Evolutionary conservation across 805 yeast species (phyloP), one percentile per base, ranked within the genome.

Genomic region (Scheffersomyces stipitis): DNA sequence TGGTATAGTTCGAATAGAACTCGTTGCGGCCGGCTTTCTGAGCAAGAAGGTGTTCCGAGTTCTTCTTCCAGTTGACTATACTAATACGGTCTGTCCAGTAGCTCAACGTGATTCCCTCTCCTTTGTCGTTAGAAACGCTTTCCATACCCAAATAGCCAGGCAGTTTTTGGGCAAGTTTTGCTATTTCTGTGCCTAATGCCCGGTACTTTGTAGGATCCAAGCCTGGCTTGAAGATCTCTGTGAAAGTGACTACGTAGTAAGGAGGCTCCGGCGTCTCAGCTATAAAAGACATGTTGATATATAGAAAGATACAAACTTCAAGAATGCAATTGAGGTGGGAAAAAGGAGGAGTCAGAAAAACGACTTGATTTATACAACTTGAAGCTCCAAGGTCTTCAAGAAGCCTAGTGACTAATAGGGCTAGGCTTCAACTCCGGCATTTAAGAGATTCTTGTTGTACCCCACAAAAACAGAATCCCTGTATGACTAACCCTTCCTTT

Each of bases 91-190:
- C 42, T 17, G 35, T 28, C 54, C 52, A 49, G 31, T 43, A 49
- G 15, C 50, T 45, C 4, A 49, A 16, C 2, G 52, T 49, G 9
- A 49, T 48, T 4, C 52, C 54, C 15, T 26, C 17, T 4, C 41
- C 37, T 3, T 20, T 15, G 6, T 41, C 17, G 23, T 47, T 45
- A 32, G 48, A 31, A 10, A 34, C 46, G 7, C 49, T 42, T 20
- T 47, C 52, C 12, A 44, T 38, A 1, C 54, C 54, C 12, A 49
- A 33, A 30, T 28, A 49, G 3, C 54, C 51, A 3, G 34, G 36
- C 34, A 40, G 49, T 16, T 30, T 9, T 3, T 8, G 12, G 2
- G 52, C 52, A 18, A 49, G 28, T 24, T 36, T 40, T 6, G 31
- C 44, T 41, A 49, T 44, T 27, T 28, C 15, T 12, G 32, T 32